Conservation (phyloP, 2,329 filamentous ascomycete species). For the Ophioceras dolichostomum region DNA sequence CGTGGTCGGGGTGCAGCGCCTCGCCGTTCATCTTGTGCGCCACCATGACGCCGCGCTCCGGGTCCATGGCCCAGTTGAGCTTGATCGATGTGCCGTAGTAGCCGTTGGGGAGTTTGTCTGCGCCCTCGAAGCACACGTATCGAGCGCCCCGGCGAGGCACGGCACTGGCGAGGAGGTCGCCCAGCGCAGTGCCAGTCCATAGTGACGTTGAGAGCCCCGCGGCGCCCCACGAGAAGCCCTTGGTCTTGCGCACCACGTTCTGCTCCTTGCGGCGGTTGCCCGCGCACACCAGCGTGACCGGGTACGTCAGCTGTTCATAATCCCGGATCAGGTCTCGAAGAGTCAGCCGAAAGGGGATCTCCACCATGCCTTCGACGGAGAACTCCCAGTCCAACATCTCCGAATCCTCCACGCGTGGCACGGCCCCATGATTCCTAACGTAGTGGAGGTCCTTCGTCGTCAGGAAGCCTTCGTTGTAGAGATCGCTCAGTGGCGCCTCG, state of each 20-base stretch:
- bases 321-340: constrained; percentile 60
- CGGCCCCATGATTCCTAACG: constrained; percentile 79
- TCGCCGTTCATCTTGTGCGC: constrained; percentile 89
- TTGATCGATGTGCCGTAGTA: constrained; percentile 83
- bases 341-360: constrained; percentile 60
- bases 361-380: constrained; percentile 71
- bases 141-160: constrained; percentile 56
- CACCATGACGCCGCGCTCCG: constrained; percentile 72
- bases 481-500: constrained; percentile 66
- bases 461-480: constrained; percentile 73
- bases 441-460: constrained; percentile 85
- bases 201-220: constrained; percentile 78
- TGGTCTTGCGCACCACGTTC: constrained; percentile 79
- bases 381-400: constrained; percentile 73
- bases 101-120: constrained; percentile 78
- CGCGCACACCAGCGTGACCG: constrained; percentile 81
- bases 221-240: constrained; percentile 89
- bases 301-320: constrained; percentile 74
- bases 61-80: constrained; percentile 78
- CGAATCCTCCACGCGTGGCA: constrained; percentile 61
- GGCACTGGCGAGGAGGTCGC: constrained; percentile 57
- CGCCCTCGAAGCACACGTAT: constrained; percentile 86
- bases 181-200: constrained; percentile 73
- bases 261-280: constrained; percentile 90
- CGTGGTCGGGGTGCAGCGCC: constrained; percentile 68